Base-by-base conservation (phyloP, 1,139 yeast genomes). In the Taphrina confusa region DNA sequence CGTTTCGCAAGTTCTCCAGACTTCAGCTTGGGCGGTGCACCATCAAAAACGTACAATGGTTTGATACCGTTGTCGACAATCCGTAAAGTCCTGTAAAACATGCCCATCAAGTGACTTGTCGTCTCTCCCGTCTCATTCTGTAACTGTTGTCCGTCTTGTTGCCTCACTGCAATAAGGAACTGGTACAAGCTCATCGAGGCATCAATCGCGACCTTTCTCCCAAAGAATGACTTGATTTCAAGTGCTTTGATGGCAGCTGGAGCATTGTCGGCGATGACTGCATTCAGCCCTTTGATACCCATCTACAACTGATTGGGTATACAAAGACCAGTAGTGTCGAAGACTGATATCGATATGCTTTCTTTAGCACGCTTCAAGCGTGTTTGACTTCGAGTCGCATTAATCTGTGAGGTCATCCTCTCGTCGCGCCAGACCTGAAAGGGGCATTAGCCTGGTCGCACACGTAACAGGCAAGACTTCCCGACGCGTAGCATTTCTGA, bases 21-120 rank as follows among this genome's bases (percentile, higher is more conserved):
- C 74, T 92, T 92, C 74, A 92, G 74, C 8, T 85, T 89, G 0
- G 95, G 95, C 14, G 96, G 97, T 68, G 87, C 90, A 31, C 98
- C 98, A 72, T 92, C 98, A 73, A 92, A 92, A 4, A 94, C 97
- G 70, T 90, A 92, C 33, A 91, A 87, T 1, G 99, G 99, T 72
- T 92, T 92, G 68, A 94, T 83, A 20, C 97, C 96, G 69, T 87
- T 83, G 66, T 87, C 96, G 9, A 91, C 87, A 78, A 92, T 81
- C 61, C 96, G 76, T 57, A 92, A 78, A 0, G 98, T 94, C 63
- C 98, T 78, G 72, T 92, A 91, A 71, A 92, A 92, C 80, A 92
- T 85, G 1, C 98, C 99, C 84, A 90, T 89, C 65, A 94, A 73
- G 72, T 92, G 99, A 0, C 77, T 66, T 0, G 99, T 92, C 4